Conservation (phyloP, 2,329 filamentous ascomycete genomes). For the Venturiaceae sp. region DNA sequence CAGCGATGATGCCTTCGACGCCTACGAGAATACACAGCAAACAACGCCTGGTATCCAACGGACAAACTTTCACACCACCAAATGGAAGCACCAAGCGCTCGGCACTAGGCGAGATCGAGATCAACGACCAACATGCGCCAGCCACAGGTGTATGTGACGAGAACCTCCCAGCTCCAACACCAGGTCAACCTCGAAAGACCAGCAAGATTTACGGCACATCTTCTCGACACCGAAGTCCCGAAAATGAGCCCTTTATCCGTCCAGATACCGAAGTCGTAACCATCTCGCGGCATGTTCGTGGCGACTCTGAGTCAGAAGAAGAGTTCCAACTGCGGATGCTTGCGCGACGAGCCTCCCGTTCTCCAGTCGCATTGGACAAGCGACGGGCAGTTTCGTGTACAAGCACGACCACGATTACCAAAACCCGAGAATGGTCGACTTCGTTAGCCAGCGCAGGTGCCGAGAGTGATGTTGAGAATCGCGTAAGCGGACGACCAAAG, state of each 20-base stretch:
- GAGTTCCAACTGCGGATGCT: conserved; percentile 70
- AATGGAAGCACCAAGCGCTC: conserved; percentile 68
- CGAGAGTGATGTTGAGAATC: conserved; percentile 39
- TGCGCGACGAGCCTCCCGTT: conserved; percentile 34
- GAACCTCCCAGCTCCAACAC: conserved; percentile 88
- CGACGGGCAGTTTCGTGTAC: conserved; percentile 65
- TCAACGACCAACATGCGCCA: conserved; percentile 50
- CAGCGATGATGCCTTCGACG: conserved; percentile 48
- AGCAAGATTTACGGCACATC: conserved; percentile 61
- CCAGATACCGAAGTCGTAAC: conserved; percentile 51
- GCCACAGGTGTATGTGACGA: conserved; percentile 57
- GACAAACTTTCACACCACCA: conserved; percentile 72
- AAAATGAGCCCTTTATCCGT: conserved; percentile 37
- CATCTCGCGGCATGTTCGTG: conserved; percentile 51
- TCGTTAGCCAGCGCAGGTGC: conserved; percentile 22
- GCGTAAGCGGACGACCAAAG: conserved; percentile 25
- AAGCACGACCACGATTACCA: conserved; percentile 58
- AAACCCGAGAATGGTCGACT: conserved; percentile 21
- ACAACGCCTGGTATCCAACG: conserved; percentile 48
- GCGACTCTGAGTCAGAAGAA: conserved; percentile 63
- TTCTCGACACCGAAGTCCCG: not conserved
- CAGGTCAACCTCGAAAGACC: conserved; percentile 88
- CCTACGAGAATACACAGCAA: conserved; percentile 36
- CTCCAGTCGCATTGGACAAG: conserved; percentile 26
- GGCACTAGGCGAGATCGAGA: conserved; percentile 88